Percentiles rank a stretch among this genome's conserved stretches.
Conservation (phyloP, 2,329 filamentous ascomycete species). For the Alternaria arborescens region DNA sequence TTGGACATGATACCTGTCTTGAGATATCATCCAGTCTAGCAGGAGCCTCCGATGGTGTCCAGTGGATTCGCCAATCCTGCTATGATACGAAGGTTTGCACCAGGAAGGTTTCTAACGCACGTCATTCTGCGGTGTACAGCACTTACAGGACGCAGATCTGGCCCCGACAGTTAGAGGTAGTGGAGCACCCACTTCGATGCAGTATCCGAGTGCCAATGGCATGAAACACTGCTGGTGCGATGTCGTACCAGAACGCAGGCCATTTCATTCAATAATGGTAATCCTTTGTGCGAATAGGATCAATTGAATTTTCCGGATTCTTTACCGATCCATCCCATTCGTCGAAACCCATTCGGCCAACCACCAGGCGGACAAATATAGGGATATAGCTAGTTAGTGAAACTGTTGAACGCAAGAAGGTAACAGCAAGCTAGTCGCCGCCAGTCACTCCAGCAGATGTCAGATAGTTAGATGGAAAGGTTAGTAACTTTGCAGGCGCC, state of each 20-base stretch:
- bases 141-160: conserved; percentile 2
- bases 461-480: conserved; percentile 9
- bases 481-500: conserved; percentile 3
- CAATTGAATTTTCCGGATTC: conserved; percentile 13
- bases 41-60: not conserved
- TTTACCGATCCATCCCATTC: conserved; percentile 18
- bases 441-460: conserved; percentile 6
- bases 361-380: conserved; percentile 13
- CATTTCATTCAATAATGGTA: conserved; percentile 6
- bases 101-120: conserved; percentile 13
- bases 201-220: conserved; percentile 6
- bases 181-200: conserved; percentile 5
- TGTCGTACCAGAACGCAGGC: conserved; percentile 7
- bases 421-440: conserved; percentile 9
- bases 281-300: conserved; percentile 5
- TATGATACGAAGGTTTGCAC: conserved; percentile 9
- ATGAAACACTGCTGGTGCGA: conserved; percentile 20
- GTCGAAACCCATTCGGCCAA: not conserved
- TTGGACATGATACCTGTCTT: conserved; percentile 1
- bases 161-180: not conserved
- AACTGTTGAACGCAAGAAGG: conserved; percentile 21
- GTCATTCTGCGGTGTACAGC: conserved; percentile 11
- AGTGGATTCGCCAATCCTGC: conserved; percentile 14
- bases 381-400: conserved; percentile 26
- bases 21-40: not conserved